Base-by-base conservation (phyloP, 371 early-diverging fungal genomes). In the Syncephalastrum racemosum region DNA sequence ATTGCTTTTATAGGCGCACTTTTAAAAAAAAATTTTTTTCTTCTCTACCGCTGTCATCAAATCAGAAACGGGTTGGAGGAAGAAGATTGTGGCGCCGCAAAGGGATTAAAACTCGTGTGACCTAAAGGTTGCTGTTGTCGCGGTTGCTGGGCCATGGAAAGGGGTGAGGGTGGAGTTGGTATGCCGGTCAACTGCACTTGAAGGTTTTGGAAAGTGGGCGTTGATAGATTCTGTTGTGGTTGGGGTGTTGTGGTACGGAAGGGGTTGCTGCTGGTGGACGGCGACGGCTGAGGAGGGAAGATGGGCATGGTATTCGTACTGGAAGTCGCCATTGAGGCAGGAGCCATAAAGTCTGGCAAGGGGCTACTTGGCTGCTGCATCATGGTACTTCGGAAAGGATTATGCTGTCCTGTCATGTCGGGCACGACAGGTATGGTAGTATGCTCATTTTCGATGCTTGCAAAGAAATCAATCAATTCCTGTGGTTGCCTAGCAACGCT, bases 381-480 rank as follows among this genome's bases (percentile, higher is more conserved):
- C 31, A 61, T 58, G 19, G 60, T 59, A 16, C 42, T 50, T 14
- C 66, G 62, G 53, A 66, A 66, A 3, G 66, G 66, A 47, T 66
- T 66, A 36, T 60, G 48, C n/a, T 25, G 56, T 36, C 41, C 36
- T 46, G 23, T 16, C 50, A 42, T 22, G 42, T 46, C 20, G 56
- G 41, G 23, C 27, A n/a, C 16, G 53, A 27, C 19, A 15, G 42
- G 18, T 36, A 80, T 67, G 14, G 70, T 63, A 2, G 75, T 69
- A 48, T 66, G 70, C 46, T 88, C 88, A 54, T 83, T 83, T 49
- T 89, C 89, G 15, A 90, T 81, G 50, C 89, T 88, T 4, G 89
- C 70, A 71, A 89, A 90, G 66, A 89, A 90, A 64, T 90, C 91
- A 22, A 88, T 81, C 64, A 88, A 67, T 52, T 88, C 86, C 54